phyloP scores from a whole-genome alignment of 257 asterid genomes.

The Buddleja alternifolia region DNA sequence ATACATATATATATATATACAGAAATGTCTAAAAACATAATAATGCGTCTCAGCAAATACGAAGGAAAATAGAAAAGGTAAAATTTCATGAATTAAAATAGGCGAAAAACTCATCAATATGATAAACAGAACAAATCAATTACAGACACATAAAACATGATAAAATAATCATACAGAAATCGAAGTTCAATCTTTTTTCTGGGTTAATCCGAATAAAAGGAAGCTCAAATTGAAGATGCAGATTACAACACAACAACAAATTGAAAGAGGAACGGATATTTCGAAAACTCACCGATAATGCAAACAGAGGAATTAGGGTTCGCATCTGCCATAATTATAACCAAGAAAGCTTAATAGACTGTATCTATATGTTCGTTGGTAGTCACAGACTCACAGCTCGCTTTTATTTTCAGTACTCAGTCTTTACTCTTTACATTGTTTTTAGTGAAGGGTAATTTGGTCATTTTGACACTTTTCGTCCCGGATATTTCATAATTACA shows the following conservation, averaged over 20 bases:
- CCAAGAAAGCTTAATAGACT: not conserved
- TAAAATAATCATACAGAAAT: not conserved
- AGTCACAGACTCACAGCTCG: not conserved
- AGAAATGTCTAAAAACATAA: not conserved
- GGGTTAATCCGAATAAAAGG: not conserved
- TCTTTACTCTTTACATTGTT: too few relatives aligned
- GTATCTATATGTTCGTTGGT: too few relatives aligned
- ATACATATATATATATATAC: not conserved
- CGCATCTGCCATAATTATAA: conserved; percentile 13
- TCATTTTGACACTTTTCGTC: too few relatives aligned
- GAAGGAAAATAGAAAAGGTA: not conserved
- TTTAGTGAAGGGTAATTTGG: too few relatives aligned
- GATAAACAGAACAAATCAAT: not conserved
- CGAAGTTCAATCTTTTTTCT: not conserved
- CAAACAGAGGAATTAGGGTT: conserved; percentile 24
- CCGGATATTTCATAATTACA: too few relatives aligned
- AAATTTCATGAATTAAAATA: not conserved
- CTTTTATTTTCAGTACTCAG: not conserved
- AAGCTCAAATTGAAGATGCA: not conserved
- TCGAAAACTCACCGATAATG: conserved; percentile 11
- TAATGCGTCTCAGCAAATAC: not conserved
- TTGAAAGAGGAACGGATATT: not conserved
- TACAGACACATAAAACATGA: not conserved
- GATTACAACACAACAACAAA: not conserved
- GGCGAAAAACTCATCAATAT: not conserved